A percentile compares a stretch with the other conserved stretches of the same genome.
Evolutionary conservation across 202 grass and related monocot species (phyloP).

Genomic region (Schoenoplectus tabernaemontani): DNA sequence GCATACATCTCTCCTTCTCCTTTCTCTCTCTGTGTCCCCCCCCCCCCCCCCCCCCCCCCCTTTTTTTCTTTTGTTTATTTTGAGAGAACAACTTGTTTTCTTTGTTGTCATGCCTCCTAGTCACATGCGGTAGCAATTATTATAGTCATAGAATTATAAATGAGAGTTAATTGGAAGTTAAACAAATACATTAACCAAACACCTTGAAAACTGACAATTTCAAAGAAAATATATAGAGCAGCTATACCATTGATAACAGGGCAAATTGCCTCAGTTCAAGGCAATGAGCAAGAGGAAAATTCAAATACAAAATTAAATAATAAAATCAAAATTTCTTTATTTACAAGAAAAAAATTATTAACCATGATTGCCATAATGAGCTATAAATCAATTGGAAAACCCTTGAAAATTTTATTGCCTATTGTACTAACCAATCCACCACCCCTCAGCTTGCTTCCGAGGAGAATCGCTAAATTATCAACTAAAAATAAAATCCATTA

Average conservation of each 20-base stretch:
- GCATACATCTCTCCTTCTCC: too few relatives aligned
- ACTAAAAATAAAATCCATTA: neutral
- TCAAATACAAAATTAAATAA: neutral
- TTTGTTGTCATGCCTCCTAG: neutral
- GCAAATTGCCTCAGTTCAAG: neutral
- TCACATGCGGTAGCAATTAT: neutral
- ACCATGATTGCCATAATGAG: neutral
- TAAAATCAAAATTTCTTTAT: slow-evolving; percentile 5
- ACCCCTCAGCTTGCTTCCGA: neutral
- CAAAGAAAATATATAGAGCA: neutral
- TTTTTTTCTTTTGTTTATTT: too few relatives aligned
- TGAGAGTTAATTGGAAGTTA: neutral
- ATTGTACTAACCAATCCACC: neutral
- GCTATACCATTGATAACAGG: too few relatives aligned
- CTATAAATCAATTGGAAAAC: neutral
- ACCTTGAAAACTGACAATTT: neutral
- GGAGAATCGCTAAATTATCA: neutral
- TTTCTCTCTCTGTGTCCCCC: too few relatives aligned
- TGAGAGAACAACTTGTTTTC: neutral
- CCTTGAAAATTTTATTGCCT: neutral
- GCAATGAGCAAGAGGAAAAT: neutral
- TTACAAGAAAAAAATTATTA: neutral
- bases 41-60: too few relatives aligned
- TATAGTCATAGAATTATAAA: neutral
- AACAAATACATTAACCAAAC: neutral